phyloP scores from a whole-genome alignment of 1,139 yeast genomes.

The Lodderomyces margitis region DNA sequence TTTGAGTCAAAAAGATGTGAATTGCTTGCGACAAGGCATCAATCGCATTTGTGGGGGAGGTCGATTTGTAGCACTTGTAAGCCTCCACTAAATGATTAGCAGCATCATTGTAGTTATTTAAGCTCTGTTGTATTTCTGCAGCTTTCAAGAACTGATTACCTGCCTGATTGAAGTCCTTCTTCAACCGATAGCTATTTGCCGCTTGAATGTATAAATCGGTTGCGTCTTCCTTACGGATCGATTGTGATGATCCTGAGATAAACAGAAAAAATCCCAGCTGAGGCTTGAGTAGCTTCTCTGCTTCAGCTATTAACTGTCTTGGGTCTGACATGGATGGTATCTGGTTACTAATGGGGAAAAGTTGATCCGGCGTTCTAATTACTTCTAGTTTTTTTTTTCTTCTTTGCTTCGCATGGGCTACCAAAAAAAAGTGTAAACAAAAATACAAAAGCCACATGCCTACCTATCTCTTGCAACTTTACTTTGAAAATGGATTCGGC shows the following conservation, averaged over 20 bases:
- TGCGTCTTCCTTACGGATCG: constrained; percentile 81
- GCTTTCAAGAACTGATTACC: constrained; percentile 86
- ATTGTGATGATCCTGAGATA: constrained; percentile 66
- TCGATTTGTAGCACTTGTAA: constrained; percentile 77
- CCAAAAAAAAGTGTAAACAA: no score
- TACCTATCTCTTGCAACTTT: no score
- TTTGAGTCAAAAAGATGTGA: constrained; percentile 70
- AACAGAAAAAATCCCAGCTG: constrained; percentile 71
- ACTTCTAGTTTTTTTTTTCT: background rate
- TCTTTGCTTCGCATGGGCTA: no score
- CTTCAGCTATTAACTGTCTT: constrained; percentile 39
- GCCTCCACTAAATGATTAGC: constrained; percentile 91
- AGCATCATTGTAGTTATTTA: constrained; percentile 84
- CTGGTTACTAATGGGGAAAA: background rate
- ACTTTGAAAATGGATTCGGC: constrained; percentile 7
- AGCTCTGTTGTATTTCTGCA: constrained; percentile 71
- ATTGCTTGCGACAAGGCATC: constrained; percentile 75
- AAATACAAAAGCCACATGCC: no score
- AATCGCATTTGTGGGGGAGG: constrained; percentile 76
- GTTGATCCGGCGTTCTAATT: background rate
- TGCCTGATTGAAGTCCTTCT: constrained; percentile 68
- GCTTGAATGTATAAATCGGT: constrained; percentile 88
- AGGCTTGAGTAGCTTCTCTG: constrained; percentile 53
- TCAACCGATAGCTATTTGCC: constrained; percentile 79
- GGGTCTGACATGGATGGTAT: constrained; percentile 37